Percentiles rank a stretch among this genome's conserved stretches.
phyloP scores from a whole-genome alignment of 2,329 filamentous ascomycete species.

The Aspergillus melleus region DNA sequence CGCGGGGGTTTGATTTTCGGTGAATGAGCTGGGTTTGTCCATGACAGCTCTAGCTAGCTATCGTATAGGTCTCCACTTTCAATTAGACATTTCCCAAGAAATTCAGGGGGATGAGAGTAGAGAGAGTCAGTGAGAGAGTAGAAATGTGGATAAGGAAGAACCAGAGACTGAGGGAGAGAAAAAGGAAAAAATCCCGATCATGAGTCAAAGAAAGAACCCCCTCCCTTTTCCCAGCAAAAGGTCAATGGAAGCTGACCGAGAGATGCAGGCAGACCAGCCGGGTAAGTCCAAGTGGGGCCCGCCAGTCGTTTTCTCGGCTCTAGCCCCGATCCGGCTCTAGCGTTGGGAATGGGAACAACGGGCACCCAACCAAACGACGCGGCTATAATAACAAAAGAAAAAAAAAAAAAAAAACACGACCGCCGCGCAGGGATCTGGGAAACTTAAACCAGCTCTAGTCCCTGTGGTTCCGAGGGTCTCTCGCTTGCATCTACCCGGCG shows the following conservation, averaged over 20 bases:
- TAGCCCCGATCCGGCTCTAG: background rate
- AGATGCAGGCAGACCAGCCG: constrained; percentile 12
- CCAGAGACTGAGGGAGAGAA: background rate
- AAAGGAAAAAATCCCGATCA: background rate
- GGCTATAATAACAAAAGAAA: background rate
- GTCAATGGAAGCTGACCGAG: background rate
- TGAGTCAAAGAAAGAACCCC: background rate
- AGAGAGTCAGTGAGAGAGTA: background rate
- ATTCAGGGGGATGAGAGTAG: background rate
- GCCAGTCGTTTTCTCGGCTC: background rate
- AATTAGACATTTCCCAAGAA: background rate
- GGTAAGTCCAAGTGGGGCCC: constrained; percentile 7
- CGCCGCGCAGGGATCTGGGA: background rate
- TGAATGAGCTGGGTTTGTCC: background rate
- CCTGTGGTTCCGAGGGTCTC: background rate
- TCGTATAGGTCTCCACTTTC: background rate
- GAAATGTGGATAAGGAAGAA: background rate
- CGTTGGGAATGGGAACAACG: background rate
- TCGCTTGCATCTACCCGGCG: constrained; percentile 11
- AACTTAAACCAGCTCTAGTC: background rate
- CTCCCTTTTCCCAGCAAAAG: background rate
- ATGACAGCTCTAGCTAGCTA: background rate
- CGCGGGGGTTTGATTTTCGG: background rate
- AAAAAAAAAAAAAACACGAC: background rate
- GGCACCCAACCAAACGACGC: background rate